Conservation (phyloP, 495 filamentous ascomycete species). For the Acidiella bohemica region DNA sequence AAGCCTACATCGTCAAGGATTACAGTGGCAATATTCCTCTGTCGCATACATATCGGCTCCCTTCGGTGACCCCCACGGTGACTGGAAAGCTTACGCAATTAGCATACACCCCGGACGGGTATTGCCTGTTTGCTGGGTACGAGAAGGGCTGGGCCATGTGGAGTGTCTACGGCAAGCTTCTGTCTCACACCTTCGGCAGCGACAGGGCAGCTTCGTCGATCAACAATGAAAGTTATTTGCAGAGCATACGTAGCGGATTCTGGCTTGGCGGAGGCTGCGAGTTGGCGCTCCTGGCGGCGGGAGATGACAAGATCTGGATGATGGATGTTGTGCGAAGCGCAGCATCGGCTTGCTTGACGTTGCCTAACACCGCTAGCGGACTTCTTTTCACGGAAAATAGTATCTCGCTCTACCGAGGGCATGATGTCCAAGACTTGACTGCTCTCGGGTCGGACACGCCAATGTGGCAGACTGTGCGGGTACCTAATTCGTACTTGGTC, state of each 20-base stretch:
- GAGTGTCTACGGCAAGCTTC: constrained; percentile 91
- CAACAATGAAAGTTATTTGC: constrained; percentile 69
- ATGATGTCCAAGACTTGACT: constrained; percentile 77
- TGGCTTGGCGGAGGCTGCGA: constrained; percentile 86
- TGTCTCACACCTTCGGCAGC: constrained; percentile 63
- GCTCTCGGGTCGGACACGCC: constrained; percentile 86
- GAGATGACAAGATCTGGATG: constrained; percentile 69
- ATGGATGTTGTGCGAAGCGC: constrained; percentile 87
- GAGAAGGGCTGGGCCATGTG: constrained; percentile 88
- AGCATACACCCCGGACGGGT: constrained; percentile 87
- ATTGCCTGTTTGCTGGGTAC: constrained; percentile 89
- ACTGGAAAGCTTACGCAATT: constrained; percentile 62
- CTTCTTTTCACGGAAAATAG: constrained; percentile 76
- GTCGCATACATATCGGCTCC: constrained; percentile 62
- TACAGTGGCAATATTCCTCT: constrained; percentile 85
- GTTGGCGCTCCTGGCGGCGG: constrained; percentile 53
- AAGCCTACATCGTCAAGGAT: constrained; percentile 80
- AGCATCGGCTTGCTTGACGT: constrained; percentile 75
- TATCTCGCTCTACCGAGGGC: constrained; percentile 82
- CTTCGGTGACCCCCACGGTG: constrained; percentile 45
- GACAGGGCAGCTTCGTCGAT: constrained; percentile 47
- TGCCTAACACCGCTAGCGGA: constrained; percentile 75
- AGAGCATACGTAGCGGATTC: constrained; percentile 55
- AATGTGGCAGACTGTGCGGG: constrained; percentile 82
- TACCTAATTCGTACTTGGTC: constrained; percentile 70